Evolutionary conservation across 2,329 filamentous ascomycete species (phyloP), one percentile per base, ranked within the genome.

Genomic region (Penicillium sp.): DNA sequence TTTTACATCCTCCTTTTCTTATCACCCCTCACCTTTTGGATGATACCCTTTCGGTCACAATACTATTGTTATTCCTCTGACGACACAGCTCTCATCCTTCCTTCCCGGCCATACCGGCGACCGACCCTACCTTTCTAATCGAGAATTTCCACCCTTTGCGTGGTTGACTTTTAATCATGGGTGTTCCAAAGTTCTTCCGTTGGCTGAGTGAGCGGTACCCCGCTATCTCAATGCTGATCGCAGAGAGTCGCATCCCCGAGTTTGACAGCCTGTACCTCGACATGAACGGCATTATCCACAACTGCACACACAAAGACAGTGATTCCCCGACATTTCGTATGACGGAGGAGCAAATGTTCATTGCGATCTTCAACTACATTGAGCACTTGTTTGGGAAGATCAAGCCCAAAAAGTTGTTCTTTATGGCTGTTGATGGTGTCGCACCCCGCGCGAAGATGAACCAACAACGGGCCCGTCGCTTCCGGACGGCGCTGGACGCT

Each of bases 241-340:
- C 91, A 39, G 93, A 98, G 74, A 98, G 96, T 69, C 86, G 93
- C 58, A 98, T 98, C 68, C 93, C 93, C 51, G 94, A 98, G 70
- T 98, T 98, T 71, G 93, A 98, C 70, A 93, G 87, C 69, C 81
- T 98, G 47, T 98, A 98, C 54, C 60, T 72, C 29, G 71, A 73
- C 62, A 98, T 98, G 93, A 98, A 98, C 70, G 93, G 93, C 54
- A 98, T 98, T 66, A 98, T 98, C 60, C 91, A 98, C 70, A 98
- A 98, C 68, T 98, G 93, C 68, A 98, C 93, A 41, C 93, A 98
- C 72, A 95, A 93, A 62, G 91, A 98, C 70, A 84, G 87, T 16
- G 90, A 94, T 62, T 90, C 91, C 63, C 82, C 89, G 3, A 88
- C 87, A 1, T 94, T 94, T 60, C 88, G 93, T 39, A 83, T 97